Percentiles rank a stretch among this genome's conserved stretches.
phyloP scores from a whole-genome alignment of 257 asterid genomes.

The Solanum bukasovii region DNA sequence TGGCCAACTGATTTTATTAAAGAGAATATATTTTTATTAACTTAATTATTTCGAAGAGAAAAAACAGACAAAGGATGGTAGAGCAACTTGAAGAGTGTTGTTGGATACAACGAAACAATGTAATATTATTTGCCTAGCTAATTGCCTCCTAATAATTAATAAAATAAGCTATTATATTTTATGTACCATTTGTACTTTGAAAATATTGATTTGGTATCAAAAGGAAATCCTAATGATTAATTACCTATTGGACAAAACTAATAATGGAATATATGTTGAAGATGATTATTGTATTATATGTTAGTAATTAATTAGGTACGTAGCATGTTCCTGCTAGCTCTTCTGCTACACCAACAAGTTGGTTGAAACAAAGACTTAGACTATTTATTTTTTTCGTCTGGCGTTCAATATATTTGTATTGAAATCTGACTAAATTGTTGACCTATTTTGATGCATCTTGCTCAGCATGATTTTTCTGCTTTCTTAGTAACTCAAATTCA shows the following conservation, averaged over 20 bases:
- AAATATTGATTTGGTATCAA: neutral
- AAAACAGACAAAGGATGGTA: neutral
- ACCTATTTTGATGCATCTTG: neutral
- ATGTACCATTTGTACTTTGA: neutral
- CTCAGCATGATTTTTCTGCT: neutral
- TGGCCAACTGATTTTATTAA: neutral
- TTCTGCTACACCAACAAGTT: neutral
- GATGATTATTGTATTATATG: neutral
- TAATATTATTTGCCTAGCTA: neutral
- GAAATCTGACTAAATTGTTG: accelerated
- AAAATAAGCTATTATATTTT: neutral
- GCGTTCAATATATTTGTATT: neutral
- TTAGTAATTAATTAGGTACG: neutral
- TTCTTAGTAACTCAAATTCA: neutral
- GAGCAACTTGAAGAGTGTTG: neutral
- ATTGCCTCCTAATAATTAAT: neutral
- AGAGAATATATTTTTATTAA: neutral
- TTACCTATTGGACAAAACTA: neutral
- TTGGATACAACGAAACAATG: neutral
- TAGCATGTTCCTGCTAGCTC: neutral
- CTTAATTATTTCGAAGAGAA: neutral
- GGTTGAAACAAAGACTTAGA: neutral
- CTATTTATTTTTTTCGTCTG: accelerated
- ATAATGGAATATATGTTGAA: neutral
- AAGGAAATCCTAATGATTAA: neutral